Evolutionary conservation across 768 basidiomycete species (phyloP).

Genomic region (Suillus americanus): DNA sequence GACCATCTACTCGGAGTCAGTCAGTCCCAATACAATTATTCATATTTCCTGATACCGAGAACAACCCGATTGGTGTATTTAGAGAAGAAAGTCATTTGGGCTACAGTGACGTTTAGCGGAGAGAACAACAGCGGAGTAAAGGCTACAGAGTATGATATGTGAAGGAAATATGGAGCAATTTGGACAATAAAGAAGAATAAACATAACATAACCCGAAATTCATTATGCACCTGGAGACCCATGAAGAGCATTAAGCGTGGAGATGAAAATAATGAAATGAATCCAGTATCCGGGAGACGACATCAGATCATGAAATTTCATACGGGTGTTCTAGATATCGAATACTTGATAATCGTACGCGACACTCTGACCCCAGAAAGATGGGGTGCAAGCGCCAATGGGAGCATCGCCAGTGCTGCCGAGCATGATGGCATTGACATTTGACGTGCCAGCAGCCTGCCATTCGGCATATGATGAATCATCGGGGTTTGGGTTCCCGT

Average conservation of each 20-base stretch:
- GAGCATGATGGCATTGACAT: slow-evolving; percentile 59
- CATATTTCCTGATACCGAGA: neutral
- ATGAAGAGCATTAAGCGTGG: neutral
- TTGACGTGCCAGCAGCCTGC: slow-evolving; percentile 48
- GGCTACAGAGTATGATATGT: slow-evolving; percentile 3
- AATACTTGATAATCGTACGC: slow-evolving; percentile 75
- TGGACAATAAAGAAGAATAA: neutral
- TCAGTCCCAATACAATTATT: neutral
- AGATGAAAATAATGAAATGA: neutral
- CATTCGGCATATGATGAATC: slow-evolving; percentile 47
- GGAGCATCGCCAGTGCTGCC: slow-evolving; percentile 55
- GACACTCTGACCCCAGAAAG: slow-evolving; percentile 66
- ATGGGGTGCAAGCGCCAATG: slow-evolving; percentile 59
- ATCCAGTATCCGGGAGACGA: neutral
- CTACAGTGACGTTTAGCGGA: neutral
- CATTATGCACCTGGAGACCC: neutral
- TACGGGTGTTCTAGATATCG: slow-evolving; percentile 30
- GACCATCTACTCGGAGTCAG: neutral
- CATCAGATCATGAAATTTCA: neutral
- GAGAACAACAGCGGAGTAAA: neutral
- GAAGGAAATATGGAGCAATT: neutral
- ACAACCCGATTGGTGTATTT: neutral
- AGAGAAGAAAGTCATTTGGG: neutral
- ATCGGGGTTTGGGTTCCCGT: slow-evolving; percentile 59
- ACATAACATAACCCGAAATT: neutral